These are phyloP conservation scores for Aspergillus hiratsukae DNA, from an alignment of 2,329 filamentous ascomycete species.

Conservation along the genomic window DNA sequence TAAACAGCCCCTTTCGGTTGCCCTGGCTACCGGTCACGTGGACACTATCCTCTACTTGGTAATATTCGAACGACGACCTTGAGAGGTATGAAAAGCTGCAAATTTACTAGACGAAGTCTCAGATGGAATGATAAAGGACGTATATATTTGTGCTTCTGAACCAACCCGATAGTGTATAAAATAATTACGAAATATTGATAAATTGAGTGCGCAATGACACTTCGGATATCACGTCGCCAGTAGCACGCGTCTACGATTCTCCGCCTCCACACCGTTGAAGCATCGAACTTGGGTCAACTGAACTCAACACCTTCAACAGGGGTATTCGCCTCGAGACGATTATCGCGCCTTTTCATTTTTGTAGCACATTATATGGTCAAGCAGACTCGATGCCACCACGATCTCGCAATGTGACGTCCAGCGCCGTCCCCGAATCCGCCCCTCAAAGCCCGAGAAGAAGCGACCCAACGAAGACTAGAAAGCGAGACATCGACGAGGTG, in stretches of 20 bases:
- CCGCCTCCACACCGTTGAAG: not conserved
- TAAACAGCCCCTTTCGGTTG: slow-evolving; percentile 33
- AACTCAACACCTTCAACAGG: not conserved
- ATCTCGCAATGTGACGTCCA: slow-evolving; percentile 10
- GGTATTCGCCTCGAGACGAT: not conserved
- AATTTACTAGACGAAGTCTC: not conserved
- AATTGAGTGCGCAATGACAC: not conserved
- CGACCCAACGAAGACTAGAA: slow-evolving; percentile 12
- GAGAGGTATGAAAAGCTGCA: not conserved
- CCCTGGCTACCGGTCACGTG: slow-evolving; percentile 30
- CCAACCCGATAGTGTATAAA: not conserved
- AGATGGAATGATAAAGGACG: not conserved
- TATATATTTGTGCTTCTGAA: not conserved
- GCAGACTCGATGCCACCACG: slow-evolving; percentile 14
- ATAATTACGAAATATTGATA: not conserved
- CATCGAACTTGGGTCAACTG: not conserved
- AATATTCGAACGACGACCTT: slow-evolving; percentile 6
- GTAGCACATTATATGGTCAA: not conserved
- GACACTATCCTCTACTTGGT: slow-evolving; percentile 1
- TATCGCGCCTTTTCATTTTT: not conserved
- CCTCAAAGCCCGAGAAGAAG: slow-evolving; percentile 2
- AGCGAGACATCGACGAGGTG: slow-evolving; percentile 25
- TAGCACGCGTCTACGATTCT: not conserved
- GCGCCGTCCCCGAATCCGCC: slow-evolving; percentile 2
- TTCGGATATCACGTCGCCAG: not conserved